Evolutionary conservation across 805 yeast species (phyloP), one percentile per base, ranked within the genome.

Genomic region (Yamadazyma sp.): DNA sequence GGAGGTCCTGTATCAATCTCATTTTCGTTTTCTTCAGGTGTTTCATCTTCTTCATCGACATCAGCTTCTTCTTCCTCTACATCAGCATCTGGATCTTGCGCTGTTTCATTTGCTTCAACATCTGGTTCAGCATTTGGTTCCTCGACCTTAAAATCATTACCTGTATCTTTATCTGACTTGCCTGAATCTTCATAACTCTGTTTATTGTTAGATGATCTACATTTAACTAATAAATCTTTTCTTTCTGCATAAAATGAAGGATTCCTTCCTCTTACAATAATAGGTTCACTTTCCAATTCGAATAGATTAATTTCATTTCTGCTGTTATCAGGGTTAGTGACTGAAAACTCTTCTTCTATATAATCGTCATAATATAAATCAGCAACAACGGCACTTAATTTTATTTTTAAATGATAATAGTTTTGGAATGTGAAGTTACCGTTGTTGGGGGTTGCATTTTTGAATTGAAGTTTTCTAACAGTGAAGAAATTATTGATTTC

Each of bases 181-280:
- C 30, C 31, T 12, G 49, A 42, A 8, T 28, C 27, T 23, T 43
- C 36, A 33, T 49, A 56, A 25, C 53, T 47, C 12, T 42, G 32
- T 27, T 43, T 47, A n/a, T 42, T 37, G 12, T 38, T 40, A n/a
- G 44, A 32, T 11, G 52, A 36, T 30, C 60, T 40, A 4, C 54
- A 52, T 34, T 53, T 51, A 23, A 77, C 66, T 32, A 68, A 47
- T 14, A 75, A 53, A 46, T 76, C 80, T 31, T 73, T 70, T 37
- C 77, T 56, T 38, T 73, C 76, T 22, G 68, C 65, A 46, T 76
- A 77, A 42, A 77, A 78, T n/a, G 75, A 65, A 3, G 83, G 82
- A 44, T 77, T 78, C 33, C 82, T 53, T 3, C 83, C 83, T 42
- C 83, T 54, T 7, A 77, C 82, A 10, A 74, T 73, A 3, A 78